Conservation (phyloP, 805 yeast genomes). For the Lipomyces orientalis region DNA sequence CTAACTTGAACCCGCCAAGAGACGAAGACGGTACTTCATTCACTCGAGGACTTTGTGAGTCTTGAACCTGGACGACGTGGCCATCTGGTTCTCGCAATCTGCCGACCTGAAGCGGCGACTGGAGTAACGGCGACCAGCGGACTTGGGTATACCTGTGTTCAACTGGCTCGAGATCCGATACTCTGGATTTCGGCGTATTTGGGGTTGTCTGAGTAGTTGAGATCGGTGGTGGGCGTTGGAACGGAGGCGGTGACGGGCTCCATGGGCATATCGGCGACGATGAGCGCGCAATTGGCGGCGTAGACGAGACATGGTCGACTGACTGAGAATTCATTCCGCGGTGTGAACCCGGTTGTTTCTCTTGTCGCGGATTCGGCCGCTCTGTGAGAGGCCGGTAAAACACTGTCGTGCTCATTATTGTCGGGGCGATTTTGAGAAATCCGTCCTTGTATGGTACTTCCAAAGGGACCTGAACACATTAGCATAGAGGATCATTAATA, state of each 20-base stretch:
- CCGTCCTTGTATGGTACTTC: background rate
- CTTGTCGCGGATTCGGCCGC: background rate
- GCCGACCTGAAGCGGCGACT: background rate
- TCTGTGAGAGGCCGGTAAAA: background rate
- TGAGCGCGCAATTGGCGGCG: background rate
- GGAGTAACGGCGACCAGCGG: background rate
- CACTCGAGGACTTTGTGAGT: background rate
- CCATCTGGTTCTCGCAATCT: background rate
- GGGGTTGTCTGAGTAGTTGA: conserved; percentile 1
- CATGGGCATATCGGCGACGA: background rate
- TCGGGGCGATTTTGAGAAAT: background rate
- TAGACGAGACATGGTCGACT: background rate
- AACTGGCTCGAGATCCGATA: background rate
- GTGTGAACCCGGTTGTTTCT: background rate
- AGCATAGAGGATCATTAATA: background rate
- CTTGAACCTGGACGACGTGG: background rate
- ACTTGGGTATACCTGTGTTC: background rate
- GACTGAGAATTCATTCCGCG: background rate
- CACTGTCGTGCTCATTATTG: conserved; percentile 3
- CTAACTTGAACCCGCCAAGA: background rate
- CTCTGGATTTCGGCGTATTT: background rate
- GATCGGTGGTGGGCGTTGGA: background rate
- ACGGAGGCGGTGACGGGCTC: background rate
- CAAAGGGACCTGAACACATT: background rate
- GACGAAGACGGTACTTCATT: background rate